phyloP scores from a whole-genome alignment of 2,329 filamentous ascomycete species.

The Fusarium nodosum region DNA sequence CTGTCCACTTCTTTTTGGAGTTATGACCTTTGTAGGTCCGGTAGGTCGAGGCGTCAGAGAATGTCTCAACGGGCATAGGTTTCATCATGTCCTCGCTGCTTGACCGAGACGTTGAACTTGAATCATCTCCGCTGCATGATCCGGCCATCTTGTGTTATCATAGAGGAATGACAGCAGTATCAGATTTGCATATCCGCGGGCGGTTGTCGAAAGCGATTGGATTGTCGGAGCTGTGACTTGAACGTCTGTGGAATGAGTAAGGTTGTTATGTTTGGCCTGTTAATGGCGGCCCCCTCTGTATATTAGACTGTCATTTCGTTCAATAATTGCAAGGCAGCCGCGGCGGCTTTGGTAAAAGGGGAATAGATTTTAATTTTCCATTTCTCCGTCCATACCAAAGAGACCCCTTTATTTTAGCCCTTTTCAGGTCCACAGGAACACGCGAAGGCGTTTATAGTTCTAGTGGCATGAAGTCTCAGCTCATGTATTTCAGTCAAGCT shows the following conservation, averaged over 20 bases:
- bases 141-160: background rate
- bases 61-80: background rate
- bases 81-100: slow-evolving; percentile 9
- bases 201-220: no score
- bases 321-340: no score
- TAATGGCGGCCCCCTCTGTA: background rate
- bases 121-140: background rate
- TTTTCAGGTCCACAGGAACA: background rate
- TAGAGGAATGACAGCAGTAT: background rate
- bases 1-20: background rate
- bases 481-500: background rate
- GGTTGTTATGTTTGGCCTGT: no score
- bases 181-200: background rate
- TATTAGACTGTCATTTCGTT: background rate
- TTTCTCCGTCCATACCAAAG: background rate
- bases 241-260: background rate
- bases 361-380: background rate
- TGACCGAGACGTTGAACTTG: background rate
- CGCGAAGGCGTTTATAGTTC: background rate
- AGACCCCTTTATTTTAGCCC: background rate
- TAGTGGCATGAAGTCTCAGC: background rate
- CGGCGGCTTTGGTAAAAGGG: background rate
- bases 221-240: no score
- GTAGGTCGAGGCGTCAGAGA: fast-evolving
- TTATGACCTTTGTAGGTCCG: background rate